A percentile compares a stretch with the other conserved stretches of the same genome.
Evolutionary conservation across 352 stramenopile species (phyloP).

Genomic region (Phytophthora pisi): DNA sequence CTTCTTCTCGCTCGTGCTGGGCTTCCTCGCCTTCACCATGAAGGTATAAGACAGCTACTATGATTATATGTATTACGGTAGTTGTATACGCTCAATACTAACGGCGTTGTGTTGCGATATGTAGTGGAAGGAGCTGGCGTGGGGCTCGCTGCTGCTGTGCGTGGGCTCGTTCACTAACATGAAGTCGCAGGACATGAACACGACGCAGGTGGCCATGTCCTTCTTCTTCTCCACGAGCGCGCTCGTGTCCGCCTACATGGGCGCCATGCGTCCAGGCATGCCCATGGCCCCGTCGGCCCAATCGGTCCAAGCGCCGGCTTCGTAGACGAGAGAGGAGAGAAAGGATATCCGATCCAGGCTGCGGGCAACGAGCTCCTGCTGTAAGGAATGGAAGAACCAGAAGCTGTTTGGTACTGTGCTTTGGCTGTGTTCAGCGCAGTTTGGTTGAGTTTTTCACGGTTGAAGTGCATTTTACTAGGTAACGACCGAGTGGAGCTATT

Average conservation of each 20-base stretch:
- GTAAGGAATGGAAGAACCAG: conserved; percentile 30
- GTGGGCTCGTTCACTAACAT: conserved; percentile 70
- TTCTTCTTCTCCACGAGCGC: conserved; percentile 80
- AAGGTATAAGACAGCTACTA: conserved; percentile 41
- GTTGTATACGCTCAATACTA: neutral
- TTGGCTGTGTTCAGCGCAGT: neutral
- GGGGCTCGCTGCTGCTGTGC: conserved; percentile 70
- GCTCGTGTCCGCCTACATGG: conserved; percentile 69
- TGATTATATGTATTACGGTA: neutral
- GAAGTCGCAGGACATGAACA: conserved; percentile 59
- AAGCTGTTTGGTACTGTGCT: conserved; percentile 12
- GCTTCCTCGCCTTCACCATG: conserved; percentile 62
- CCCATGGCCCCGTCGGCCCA: conserved; percentile 22
- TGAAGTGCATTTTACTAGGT: neutral
- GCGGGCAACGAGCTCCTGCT: conserved; percentile 1
- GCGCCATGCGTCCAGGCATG: conserved; percentile 38
- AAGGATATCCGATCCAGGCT: neutral
- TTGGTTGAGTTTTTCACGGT: conserved; percentile 1
- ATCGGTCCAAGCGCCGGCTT: conserved; percentile 21
- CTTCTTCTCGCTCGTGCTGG: conserved; percentile 64
- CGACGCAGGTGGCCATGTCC: conserved; percentile 70
- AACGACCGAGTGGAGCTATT: conserved; percentile 26
- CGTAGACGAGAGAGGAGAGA: conserved; percentile 12
- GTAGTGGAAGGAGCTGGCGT: conserved; percentile 73
- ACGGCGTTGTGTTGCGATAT: neutral